Conservation (phyloP, 164 flowering plant species). For the Dillenia suffruticosa region DNA sequence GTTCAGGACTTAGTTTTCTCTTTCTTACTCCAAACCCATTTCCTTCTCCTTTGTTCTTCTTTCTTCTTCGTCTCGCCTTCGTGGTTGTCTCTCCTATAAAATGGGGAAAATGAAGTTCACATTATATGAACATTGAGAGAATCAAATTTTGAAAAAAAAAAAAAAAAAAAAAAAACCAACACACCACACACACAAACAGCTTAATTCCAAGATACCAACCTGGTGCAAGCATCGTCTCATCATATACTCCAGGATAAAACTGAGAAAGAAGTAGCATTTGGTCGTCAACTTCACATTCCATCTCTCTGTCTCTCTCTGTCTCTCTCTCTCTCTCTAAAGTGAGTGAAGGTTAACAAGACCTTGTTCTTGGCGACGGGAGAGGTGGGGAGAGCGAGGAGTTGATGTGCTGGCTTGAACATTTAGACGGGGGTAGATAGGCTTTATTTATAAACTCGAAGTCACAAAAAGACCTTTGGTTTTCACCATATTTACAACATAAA, state of each 20-base stretch:
- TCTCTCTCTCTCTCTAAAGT: too few relatives aligned
- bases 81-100: slow-evolving; percentile 17
- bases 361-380: background rate
- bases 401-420: background rate
- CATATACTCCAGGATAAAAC: slow-evolving; percentile 30
- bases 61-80: slow-evolving; percentile 34
- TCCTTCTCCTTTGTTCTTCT: slow-evolving; percentile 35
- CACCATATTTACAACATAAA: background rate
- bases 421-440: background rate
- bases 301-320: slow-evolving; percentile 5
- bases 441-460: slow-evolving; percentile 12
- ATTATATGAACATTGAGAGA: background rate
- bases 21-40: slow-evolving; percentile 26
- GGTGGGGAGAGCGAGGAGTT: background rate
- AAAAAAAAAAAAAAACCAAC: background rate
- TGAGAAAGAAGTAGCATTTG: slow-evolving; percentile 35
- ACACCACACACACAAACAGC: background rate
- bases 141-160: background rate
- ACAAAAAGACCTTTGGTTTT: slow-evolving; percentile 2
- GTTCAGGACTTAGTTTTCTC: slow-evolving; percentile 60
- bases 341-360: too few relatives aligned
- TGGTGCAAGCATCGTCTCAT: slow-evolving; percentile 23
- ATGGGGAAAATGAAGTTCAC: too few relatives aligned
- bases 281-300: slow-evolving; percentile 18
- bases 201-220: slow-evolving; percentile 20